Conservation (phyloP, 768 basidiomycete genomes). For the Phylloporus scabripes region DNA sequence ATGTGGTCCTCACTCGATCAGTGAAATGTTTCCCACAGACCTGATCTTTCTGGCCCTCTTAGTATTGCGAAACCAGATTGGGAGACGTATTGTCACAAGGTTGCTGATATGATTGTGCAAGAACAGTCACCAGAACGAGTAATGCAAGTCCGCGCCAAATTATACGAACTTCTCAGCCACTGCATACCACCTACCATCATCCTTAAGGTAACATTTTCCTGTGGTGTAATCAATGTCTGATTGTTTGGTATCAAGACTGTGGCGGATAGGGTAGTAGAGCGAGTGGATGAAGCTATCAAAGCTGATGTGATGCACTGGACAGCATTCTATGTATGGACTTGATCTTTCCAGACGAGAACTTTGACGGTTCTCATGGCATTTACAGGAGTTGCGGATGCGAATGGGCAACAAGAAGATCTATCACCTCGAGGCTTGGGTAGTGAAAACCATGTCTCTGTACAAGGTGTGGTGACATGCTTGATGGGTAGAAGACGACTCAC, state of each 20-base stretch:
- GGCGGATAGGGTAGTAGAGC: constrained; percentile 79
- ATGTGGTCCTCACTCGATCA: neutral
- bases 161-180: constrained; percentile 94
- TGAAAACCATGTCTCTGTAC: constrained; percentile 90
- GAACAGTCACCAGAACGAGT: constrained; percentile 88
- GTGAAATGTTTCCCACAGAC: constrained; percentile 38
- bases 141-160: constrained; percentile 87
- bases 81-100: constrained; percentile 94
- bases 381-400: constrained; percentile 93
- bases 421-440: constrained; percentile 96
- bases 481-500: neutral
- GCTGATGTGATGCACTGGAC: constrained; percentile 97
- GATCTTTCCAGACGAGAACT: neutral
- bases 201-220: constrained; percentile 59
- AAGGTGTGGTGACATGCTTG: constrained; percentile 45
- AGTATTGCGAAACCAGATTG: constrained; percentile 97
- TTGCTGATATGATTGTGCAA: constrained; percentile 82
- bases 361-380: neutral
- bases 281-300: constrained; percentile 86
- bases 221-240: constrained; percentile 1
- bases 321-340: constrained; percentile 76
- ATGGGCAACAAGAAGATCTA: constrained; percentile 90
- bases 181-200: constrained; percentile 94
- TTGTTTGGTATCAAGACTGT: constrained; percentile 60
- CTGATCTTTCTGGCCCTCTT: constrained; percentile 75